Evolutionary conservation across 306 rosid species (phyloP).

Genomic region (Cicer cuneatum): DNA sequence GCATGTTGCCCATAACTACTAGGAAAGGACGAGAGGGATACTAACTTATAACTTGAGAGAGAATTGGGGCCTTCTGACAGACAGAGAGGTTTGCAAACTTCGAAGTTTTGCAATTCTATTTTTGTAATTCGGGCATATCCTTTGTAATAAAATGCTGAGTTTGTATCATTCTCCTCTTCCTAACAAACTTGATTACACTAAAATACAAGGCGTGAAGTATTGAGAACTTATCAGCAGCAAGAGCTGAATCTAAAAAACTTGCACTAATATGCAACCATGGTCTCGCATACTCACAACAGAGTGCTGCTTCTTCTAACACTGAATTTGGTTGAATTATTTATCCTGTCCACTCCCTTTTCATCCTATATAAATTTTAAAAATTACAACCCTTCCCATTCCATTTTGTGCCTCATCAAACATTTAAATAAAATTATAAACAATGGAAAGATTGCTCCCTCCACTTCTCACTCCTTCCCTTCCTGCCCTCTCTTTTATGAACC

Average conservation of each 20-base stretch:
- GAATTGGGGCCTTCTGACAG: background rate
- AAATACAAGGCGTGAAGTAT: background rate
- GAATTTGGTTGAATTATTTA: background rate
- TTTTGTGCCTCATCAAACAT: slow-evolving; percentile 11
- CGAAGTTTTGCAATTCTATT: background rate
- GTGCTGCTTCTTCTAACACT: background rate
- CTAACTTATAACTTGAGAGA: background rate
- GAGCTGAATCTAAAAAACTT: background rate
- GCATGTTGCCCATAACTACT: background rate
- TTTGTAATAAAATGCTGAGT: background rate
- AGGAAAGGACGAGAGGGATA: background rate
- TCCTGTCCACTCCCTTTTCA: background rate
- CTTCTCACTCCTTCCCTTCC: slow-evolving; percentile 19
- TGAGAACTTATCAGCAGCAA: slow-evolving; percentile 6
- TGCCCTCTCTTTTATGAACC: slow-evolving; percentile 22
- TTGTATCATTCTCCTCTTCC: background rate
- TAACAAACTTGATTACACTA: background rate
- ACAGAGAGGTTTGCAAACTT: slow-evolving; percentile 3
- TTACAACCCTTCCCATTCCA: slow-evolving; percentile 9
- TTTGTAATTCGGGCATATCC: background rate
- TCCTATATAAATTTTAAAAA: slow-evolving; percentile 22
- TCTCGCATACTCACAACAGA: background rate
- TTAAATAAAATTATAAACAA: slow-evolving; percentile 13
- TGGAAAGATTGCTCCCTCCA: background rate
- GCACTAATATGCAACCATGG: background rate